These are phyloP conservation scores for Straminergon stramineum DNA, from an alignment of 225 moss, liverwort and hornwort species.

Conservation along the genomic window DNA sequence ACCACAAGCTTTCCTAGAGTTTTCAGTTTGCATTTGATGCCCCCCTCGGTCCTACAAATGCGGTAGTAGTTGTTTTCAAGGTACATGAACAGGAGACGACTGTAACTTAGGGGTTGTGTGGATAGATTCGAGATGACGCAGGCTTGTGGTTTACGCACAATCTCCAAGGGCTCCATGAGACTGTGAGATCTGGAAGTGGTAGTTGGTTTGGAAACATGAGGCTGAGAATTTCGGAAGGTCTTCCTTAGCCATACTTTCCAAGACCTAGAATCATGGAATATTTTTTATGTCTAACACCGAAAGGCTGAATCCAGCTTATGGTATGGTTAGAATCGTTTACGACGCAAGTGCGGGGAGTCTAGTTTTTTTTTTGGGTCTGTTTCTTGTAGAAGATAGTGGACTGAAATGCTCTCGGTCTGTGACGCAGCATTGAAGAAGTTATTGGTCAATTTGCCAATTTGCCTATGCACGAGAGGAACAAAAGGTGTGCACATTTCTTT, in stretches of 20 bases:
- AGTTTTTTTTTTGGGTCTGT: neutral
- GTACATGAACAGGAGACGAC: neutral
- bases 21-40: neutral
- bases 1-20: neutral
- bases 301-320: neutral
- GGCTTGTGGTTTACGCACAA: neutral
- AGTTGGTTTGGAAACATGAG: neutral
- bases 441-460: conserved; percentile 47
- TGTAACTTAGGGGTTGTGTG: neutral
- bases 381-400: neutral
- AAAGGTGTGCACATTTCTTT: conserved; percentile 18
- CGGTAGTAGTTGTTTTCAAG: neutral
- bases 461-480: conserved; percentile 48
- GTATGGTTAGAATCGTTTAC: neutral
- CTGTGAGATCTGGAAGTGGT: neutral
- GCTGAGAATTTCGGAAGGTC: neutral
- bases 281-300: neutral
- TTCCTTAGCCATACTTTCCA: neutral
- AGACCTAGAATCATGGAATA: neutral
- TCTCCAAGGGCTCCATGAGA: neutral
- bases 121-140: neutral
- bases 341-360: neutral
- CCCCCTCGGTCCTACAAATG: neutral
- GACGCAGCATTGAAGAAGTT: conserved; percentile 48
- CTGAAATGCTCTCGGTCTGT: neutral